Evolutionary conservation across 1,139 yeast genomes (phyloP).

Genomic region (Casaregolazyma lundiana): DNA sequence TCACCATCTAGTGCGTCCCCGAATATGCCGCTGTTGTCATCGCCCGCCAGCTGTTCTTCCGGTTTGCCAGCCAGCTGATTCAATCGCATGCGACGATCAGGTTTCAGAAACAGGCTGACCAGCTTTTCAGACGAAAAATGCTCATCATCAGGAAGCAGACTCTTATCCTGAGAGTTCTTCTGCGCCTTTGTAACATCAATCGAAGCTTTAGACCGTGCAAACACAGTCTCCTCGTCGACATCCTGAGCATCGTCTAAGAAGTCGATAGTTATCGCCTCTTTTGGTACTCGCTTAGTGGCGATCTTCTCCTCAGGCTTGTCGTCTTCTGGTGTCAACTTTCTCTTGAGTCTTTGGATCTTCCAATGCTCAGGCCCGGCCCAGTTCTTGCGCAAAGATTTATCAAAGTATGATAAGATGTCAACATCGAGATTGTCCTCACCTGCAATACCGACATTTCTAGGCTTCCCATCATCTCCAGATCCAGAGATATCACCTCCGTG

Average conservation of each 20-base stretch:
- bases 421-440: slow-evolving; percentile 41
- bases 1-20: slow-evolving; percentile 51
- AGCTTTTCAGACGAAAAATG: slow-evolving; percentile 68
- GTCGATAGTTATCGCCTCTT: slow-evolving; percentile 42
- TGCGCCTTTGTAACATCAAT: slow-evolving; percentile 44
- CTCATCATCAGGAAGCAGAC: slow-evolving; percentile 68
- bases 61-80: slow-evolving; percentile 12
- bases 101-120: slow-evolving; percentile 66
- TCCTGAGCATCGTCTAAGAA: slow-evolving; percentile 46
- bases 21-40: slow-evolving; percentile 20
- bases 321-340: slow-evolving; percentile 22
- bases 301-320: slow-evolving; percentile 16
- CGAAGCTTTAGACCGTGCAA: slow-evolving; percentile 41
- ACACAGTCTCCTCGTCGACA: slow-evolving; percentile 44
- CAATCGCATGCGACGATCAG: slow-evolving; percentile 35
- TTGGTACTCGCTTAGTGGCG: slow-evolving; percentile 24
- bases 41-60: background rate
- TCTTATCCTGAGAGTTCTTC: slow-evolving; percentile 39
- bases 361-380: slow-evolving; percentile 97
- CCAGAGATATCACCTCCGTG: slow-evolving; percentile 22
- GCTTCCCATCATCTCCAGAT: background rate
- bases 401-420: slow-evolving; percentile 76
- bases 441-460: slow-evolving; percentile 2
- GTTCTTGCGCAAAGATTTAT: slow-evolving; percentile 58
- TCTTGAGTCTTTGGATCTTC: slow-evolving; percentile 66